A percentile compares a stretch with the other conserved stretches of the same genome.
phyloP scores from a whole-genome alignment of 768 basidiomycete genomes.

The Pulveroboletus ravenelii region DNA sequence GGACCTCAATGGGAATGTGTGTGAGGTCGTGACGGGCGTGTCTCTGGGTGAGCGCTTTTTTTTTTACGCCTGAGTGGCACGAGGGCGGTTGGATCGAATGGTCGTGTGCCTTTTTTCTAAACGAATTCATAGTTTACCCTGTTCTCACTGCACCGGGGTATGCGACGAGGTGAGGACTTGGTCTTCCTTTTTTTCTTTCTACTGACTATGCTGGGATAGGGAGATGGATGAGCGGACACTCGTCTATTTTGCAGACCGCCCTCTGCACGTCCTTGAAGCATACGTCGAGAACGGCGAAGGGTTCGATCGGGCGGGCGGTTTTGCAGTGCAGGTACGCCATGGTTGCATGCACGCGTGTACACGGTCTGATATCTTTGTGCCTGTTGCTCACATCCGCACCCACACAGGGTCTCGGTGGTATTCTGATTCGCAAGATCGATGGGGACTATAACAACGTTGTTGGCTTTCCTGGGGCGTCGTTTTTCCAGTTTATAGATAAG shows the following conservation, averaged over 20 bases:
- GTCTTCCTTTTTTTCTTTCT: neutral
- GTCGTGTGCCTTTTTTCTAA: slow-evolving; percentile 29
- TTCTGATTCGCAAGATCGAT: slow-evolving; percentile 80
- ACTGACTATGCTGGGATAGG: slow-evolving; percentile 32
- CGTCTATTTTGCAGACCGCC: slow-evolving; percentile 70
- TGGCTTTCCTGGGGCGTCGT: slow-evolving; percentile 86
- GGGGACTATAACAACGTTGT: slow-evolving; percentile 90
- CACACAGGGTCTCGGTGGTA: slow-evolving; percentile 70
- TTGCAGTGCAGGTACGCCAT: slow-evolving; percentile 75
- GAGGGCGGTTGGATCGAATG: neutral
- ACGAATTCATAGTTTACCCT: slow-evolving; percentile 64
- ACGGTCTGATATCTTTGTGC: no score
- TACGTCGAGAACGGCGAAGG: slow-evolving; percentile 88
- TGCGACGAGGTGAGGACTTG: slow-evolving; percentile 48
- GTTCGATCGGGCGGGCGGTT: slow-evolving; percentile 85
- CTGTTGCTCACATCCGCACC: neutral
- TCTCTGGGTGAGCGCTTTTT: slow-evolving; percentile 56
- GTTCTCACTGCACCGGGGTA: slow-evolving; percentile 75
- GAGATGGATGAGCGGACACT: slow-evolving; percentile 79
- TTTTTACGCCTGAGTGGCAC: neutral
- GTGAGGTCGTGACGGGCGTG: slow-evolving; percentile 92
- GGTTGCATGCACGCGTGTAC: no score
- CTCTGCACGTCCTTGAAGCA: slow-evolving; percentile 55
- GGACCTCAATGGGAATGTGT: slow-evolving; percentile 79
- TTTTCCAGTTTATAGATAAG: slow-evolving; percentile 69